Conservation (phyloP, 2,329 filamentous ascomycete genomes). For the Beauveria varroae region DNA sequence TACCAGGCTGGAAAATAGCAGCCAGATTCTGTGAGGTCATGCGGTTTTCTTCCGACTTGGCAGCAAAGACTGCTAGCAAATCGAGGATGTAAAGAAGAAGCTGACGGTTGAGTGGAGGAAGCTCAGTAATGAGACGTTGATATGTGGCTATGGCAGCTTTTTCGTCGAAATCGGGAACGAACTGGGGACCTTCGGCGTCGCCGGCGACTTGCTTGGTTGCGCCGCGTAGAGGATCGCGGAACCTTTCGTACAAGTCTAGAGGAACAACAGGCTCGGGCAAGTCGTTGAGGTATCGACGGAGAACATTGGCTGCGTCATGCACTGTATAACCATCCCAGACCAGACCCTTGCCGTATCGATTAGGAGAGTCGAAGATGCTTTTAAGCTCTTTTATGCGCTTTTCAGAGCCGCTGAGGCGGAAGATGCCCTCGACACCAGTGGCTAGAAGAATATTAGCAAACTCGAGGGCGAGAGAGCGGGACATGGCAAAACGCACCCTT, state of each 20-base stretch:
- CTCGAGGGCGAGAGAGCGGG: slow-evolving; percentile 4
- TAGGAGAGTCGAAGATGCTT: slow-evolving; percentile 84
- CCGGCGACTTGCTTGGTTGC: slow-evolving; percentile 66
- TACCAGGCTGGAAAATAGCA: slow-evolving; percentile 94
- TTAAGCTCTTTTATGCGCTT: slow-evolving; percentile 98
- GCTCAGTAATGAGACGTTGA: slow-evolving; percentile 82
- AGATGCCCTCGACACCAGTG: slow-evolving; percentile 92
- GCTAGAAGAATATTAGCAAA: slow-evolving; percentile 45
- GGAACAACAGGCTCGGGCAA: slow-evolving; percentile 95
- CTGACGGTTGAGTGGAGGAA: slow-evolving; percentile 89
- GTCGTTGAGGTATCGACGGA: slow-evolving; percentile 91
- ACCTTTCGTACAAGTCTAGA: slow-evolving; percentile 83
- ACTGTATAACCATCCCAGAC: slow-evolving; percentile 98
- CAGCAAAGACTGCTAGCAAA: slow-evolving; percentile 90
- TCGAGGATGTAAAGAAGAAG: slow-evolving; percentile 93
- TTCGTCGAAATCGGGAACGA: slow-evolving; percentile 56
- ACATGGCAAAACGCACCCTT: slow-evolving; percentile 60
- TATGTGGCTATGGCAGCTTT: slow-evolving; percentile 72
- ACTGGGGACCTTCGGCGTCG: slow-evolving; percentile 60
- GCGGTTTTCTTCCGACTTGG: slow-evolving; percentile 91
- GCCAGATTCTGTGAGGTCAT: slow-evolving; percentile 95
- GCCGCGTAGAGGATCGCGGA: slow-evolving; percentile 72
- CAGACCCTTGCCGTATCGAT: slow-evolving; percentile 91
- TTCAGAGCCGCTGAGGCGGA: slow-evolving; percentile 89
- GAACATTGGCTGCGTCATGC: slow-evolving; percentile 94